A percentile compares a stretch with the other conserved stretches of the same genome.
These are phyloP conservation scores for Aspergillus udagawae DNA, from an alignment of 2,329 filamentous ascomycete species.

Conservation along the genomic window DNA sequence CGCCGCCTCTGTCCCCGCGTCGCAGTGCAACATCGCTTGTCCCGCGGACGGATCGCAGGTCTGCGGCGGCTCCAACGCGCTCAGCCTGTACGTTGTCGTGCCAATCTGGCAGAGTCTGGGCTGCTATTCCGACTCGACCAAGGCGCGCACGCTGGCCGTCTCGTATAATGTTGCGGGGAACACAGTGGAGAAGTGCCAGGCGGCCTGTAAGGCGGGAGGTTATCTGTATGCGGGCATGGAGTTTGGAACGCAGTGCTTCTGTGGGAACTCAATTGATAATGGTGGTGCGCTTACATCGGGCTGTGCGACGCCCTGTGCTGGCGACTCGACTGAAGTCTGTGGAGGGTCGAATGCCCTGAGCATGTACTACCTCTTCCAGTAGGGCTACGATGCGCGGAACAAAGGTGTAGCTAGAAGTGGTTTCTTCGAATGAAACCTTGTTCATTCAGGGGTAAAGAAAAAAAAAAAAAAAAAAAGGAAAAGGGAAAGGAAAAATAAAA, in stretches of 20 bases:
- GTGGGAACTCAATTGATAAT: slow-evolving; percentile 27
- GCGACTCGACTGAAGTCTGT: slow-evolving; percentile 32
- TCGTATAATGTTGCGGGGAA: slow-evolving; percentile 18
- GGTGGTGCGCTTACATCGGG: slow-evolving; percentile 16
- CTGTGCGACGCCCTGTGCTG: slow-evolving; percentile 51
- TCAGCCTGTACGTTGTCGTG: slow-evolving; percentile 14
- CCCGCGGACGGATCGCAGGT: slow-evolving; percentile 31
- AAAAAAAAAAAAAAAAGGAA: too few species aligned
- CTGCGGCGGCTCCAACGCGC: slow-evolving; percentile 28
- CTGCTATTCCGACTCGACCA: slow-evolving; percentile 20
- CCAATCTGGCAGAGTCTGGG: slow-evolving; percentile 19
- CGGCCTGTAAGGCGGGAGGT: slow-evolving; percentile 22
- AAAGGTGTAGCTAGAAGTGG: too few species aligned
- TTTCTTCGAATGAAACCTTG: too few species aligned
- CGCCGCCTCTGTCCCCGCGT: slow-evolving; percentile 10
- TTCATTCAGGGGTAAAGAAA: too few species aligned
- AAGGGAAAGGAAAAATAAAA: too few species aligned
- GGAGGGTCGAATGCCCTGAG: slow-evolving; percentile 24
- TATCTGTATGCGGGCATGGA: slow-evolving; percentile 31
- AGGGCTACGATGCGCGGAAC: too few species aligned
- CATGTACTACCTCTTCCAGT: slow-evolving; percentile 12
- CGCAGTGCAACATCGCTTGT: slow-evolving; percentile 50
- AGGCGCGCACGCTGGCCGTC: slow-evolving; percentile 14
- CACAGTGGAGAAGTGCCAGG: slow-evolving; percentile 26
- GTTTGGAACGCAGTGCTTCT: slow-evolving; percentile 28